Base-by-base conservation (phyloP, 2,329 filamentous ascomycete species). In the Trichophyton benhamiae region DNA sequence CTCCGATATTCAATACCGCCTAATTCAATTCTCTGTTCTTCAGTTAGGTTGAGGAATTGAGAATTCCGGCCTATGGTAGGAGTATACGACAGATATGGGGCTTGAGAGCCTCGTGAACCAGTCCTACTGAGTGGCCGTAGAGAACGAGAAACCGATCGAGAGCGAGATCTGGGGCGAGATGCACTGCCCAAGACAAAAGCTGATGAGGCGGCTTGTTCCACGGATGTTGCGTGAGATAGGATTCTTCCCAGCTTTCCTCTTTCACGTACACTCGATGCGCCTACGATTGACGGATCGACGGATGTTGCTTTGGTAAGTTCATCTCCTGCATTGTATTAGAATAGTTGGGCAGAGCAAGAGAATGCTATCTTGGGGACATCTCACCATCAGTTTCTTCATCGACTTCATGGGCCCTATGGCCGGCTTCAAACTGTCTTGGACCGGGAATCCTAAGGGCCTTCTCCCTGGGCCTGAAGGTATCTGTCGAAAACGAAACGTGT, bases 1-100 rank as follows among this genome's bases (percentile, higher is more conserved):
- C 75, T 78, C 0, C 78, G 74, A 49, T 82, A 82, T 66, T 82
- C 80, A 41, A 81, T 77, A 0, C 80, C 80, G 0, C 80, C 79
- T 0, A 82, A 69, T n/a, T 72, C 69, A 61, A 80, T 76, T 3
- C 75, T 68, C 52, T 78, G 76, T 17, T 73, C 65, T 0, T 69
- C 67, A 0, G 74, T 74, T 57, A 81, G 49, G 58, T 79, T 76
- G 33, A 73, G 63, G 36, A 81, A 80, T 27, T 74, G 68, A 0
- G 77, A 79, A 62, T 80, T 80, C 1, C 77, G 70, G 0, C 78
- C 77, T 3, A 80, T 64, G 0, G 76, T 78, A 2, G 73, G 74
- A 41, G 75, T 72, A 17, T 72, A 71, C 3, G 77, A 80, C 0
- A 80, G 68, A 25, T 72, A 68, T 0, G 77, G 75, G 57, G 76